Evolutionary conservation across 768 basidiomycete genomes (phyloP).

Genomic region (Gloeopeniophorella convolvens): DNA sequence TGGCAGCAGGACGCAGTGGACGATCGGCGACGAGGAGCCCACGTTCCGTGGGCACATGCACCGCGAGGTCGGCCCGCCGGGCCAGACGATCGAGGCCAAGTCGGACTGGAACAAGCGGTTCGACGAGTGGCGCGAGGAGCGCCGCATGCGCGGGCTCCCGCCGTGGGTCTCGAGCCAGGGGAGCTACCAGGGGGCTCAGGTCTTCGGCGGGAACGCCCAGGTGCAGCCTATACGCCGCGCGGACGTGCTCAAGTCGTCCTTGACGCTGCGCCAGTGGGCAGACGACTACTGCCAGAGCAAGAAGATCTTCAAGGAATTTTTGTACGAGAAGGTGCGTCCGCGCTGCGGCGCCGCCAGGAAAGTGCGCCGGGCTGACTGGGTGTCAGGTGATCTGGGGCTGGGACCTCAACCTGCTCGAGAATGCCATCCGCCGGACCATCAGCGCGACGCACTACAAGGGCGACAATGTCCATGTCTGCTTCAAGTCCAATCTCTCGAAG

Average conservation of each 20-base stretch:
- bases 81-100: slow-evolving; percentile 35
- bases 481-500: slow-evolving; percentile 39
- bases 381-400: slow-evolving; percentile 53
- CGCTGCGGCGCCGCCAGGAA: no score
- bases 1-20: slow-evolving; percentile 53
- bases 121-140: slow-evolving; percentile 40
- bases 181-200: background rate
- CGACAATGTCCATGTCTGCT: slow-evolving; percentile 41
- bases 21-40: slow-evolving; percentile 54
- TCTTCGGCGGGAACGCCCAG: background rate
- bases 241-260: slow-evolving; percentile 22
- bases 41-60: slow-evolving; percentile 61
- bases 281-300: slow-evolving; percentile 71
- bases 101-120: slow-evolving; percentile 37
- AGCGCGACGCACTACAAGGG: slow-evolving; percentile 35
- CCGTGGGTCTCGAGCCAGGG: slow-evolving; percentile 48
- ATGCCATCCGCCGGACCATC: slow-evolving; percentile 34
- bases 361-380: no score
- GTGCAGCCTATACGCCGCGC: slow-evolving; percentile 3
- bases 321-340: slow-evolving; percentile 53
- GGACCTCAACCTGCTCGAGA: slow-evolving; percentile 38
- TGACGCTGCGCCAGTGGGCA: slow-evolving; percentile 50
- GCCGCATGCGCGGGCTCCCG: slow-evolving; percentile 43
- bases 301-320: slow-evolving; percentile 73
- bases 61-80: slow-evolving; percentile 42